Evolutionary conservation across 1,284 basidiomycete species (phyloP).

Genomic region (Irpex sp.): DNA sequence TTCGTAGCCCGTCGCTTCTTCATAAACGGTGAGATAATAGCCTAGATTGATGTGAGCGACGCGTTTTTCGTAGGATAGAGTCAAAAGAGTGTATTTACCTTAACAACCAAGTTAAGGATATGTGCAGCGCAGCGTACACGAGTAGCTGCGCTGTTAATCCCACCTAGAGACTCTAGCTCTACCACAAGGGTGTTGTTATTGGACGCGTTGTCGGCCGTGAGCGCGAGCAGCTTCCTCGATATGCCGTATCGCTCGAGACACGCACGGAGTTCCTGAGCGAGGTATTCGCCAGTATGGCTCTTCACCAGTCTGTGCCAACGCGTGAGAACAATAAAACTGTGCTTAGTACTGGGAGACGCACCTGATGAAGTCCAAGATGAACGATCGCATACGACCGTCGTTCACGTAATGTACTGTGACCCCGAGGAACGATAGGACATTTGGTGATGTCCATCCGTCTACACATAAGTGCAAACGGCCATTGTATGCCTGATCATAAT

Average conservation of each 20-base stretch:
- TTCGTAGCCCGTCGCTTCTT: background rate
- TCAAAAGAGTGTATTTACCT: background rate
- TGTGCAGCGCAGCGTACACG: conserved; percentile 5
- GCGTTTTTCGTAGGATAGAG: background rate
- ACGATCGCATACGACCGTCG: conserved; percentile 6
- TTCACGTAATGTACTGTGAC: conserved; percentile 10
- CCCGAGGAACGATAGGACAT: conserved; percentile 17
- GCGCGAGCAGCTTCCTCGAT: conserved; percentile 1
- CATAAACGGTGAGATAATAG: background rate
- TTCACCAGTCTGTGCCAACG: conserved; percentile 1
- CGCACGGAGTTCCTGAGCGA: conserved; percentile 9
- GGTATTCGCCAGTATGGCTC: conserved; percentile 15
- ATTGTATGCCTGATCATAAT: background rate
- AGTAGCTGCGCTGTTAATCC: no score
- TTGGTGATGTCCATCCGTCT: conserved; percentile 4
- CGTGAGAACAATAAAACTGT: no score
- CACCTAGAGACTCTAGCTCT: no score
- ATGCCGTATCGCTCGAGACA: conserved; percentile 15
- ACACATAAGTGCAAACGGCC: conserved; percentile 14
- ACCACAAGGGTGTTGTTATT: no score
- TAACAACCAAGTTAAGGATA: conserved; percentile 2
- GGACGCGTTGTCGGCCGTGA: conserved; percentile 2
- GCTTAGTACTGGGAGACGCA: no score
- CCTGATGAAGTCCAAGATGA: conserved; percentile 18
- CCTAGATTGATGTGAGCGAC: background rate